Percentiles rank a stretch among this genome's conserved stretches.
Conservation (phyloP, 768 basidiomycete genomes). For the Suillus americanus region DNA sequence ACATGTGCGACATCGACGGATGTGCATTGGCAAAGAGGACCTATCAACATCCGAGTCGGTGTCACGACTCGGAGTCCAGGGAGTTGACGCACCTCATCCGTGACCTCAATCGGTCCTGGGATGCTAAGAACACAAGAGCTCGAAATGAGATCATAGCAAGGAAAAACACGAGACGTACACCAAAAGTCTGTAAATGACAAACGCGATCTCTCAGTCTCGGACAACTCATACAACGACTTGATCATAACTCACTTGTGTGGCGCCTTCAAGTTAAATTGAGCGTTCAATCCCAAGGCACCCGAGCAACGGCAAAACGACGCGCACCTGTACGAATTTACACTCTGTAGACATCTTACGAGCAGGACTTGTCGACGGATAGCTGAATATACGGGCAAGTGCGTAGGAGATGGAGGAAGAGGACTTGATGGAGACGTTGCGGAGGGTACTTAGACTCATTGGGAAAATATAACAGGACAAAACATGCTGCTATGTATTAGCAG, state of each 20-base stretch:
- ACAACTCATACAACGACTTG: constrained; percentile 1
- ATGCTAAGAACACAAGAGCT: constrained; percentile 37
- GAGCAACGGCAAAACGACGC: background rate
- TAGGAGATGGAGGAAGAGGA: background rate
- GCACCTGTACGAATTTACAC: constrained; percentile 23
- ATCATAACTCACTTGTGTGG: constrained; percentile 47
- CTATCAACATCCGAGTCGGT: constrained; percentile 27
- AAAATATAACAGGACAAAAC: constrained; percentile 17
- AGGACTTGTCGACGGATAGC: background rate
- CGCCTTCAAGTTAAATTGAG: constrained; percentile 28
- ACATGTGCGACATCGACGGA: constrained; percentile 86
- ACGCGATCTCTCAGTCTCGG: constrained; percentile 23
- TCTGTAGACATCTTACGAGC: constrained; percentile 18
- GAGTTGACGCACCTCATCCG: constrained; percentile 50
- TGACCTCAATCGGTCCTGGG: constrained; percentile 63
- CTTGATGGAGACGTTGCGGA: constrained; percentile 13
- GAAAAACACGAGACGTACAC: constrained; percentile 35
- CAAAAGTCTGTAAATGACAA: constrained; percentile 40
- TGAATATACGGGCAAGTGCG: background rate
- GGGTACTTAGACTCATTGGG: constrained; percentile 7
- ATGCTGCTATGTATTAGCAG: constrained; percentile 13
- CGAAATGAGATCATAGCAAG: constrained; percentile 10
- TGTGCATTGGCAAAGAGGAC: constrained; percentile 95
- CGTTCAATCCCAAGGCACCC: background rate
- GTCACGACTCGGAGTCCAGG: background rate